These are phyloP conservation scores for Colletotrichum sp. DNA, from an alignment of 2,329 filamentous ascomycete species.

Conservation along the genomic window DNA sequence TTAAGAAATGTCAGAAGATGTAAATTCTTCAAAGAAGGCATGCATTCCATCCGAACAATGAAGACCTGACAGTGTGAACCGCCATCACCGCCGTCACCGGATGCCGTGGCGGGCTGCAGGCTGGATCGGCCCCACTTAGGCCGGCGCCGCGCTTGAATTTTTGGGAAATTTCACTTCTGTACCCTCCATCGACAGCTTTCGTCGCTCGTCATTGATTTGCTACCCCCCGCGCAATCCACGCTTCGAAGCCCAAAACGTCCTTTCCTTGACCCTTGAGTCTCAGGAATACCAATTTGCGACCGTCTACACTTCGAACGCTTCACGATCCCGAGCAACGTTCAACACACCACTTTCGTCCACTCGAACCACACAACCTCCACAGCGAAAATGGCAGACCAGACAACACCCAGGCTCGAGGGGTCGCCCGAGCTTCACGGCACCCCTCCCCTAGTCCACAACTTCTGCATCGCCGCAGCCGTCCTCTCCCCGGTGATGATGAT, in stretches of 20 bases:
- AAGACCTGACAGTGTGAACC: not conserved
- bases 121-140: not conserved
- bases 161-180: not conserved
- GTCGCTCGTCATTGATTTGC: not conserved
- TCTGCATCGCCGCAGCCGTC: conserved; percentile 52
- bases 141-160: conserved; percentile 3
- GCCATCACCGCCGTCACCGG: not conserved
- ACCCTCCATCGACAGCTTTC: not conserved
- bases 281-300: not conserved
- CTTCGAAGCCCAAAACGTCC: not conserved
- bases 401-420: conserved; percentile 6
- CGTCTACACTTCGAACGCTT: no score
- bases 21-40: not conserved
- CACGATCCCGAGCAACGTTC: not conserved
- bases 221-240: not conserved
- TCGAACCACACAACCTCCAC: not conserved
- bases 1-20: not conserved
- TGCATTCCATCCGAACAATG: not conserved
- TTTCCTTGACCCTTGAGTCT: not conserved
- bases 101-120: not conserved
- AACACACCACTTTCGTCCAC: not conserved
- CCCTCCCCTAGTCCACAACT: conserved; percentile 48
- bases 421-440: conserved; percentile 15
- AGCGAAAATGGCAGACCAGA: conserved; percentile 7
- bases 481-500: conserved; percentile 52